Evolutionary conservation across 495 filamentous ascomycete genomes (phyloP), one percentile per base, ranked within the genome.

Genomic region (Astrothelium macrocarpum): DNA sequence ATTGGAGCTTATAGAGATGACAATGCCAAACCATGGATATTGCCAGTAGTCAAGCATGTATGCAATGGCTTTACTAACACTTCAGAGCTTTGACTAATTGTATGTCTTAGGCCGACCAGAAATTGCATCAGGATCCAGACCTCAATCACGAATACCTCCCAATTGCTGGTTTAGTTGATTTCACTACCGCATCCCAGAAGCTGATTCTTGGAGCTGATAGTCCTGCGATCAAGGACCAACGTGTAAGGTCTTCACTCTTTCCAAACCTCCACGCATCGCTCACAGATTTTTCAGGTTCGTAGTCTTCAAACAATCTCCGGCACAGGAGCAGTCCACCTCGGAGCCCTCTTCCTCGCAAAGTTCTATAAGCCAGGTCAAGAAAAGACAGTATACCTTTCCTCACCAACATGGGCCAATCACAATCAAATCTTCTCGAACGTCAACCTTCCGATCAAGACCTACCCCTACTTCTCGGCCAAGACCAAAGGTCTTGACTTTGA

Each of bases 101-200:
- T 59, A 26, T 29, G 18, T 42, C 61, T 65, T 71, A 97, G 95
- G 95, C 95, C 60, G 93, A 97, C 71, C 87, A 90, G 58, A 84
- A 89, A 65, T 79, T 97, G 53, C 87, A 86, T 70, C 88, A 86
- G 69, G 92, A 97, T 73, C 93, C 95, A 65, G 81, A 86, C 59
- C 78, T 95, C 60, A 96, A 99, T 79, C 91, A 97, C 80, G 94
- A 99, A 84, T 99, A 97, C 74, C 90, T 96, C 64, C 92, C 95
- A 59, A 99, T 99, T 73, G 88, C 91, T 62, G 94, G 94, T 65
- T 81, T 97, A 53, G 75, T 85, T 45, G 82, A 84, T 10, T 93
- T 96, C 76, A 96, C 90, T 59, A 81, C 82, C 64, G 92, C 93
- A 65, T 90, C 94, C 2, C 90, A 92, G 73, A 91, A 90, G 76